Base-by-base conservation (phyloP, 2,329 filamentous ascomycete genomes). In the Ophiostoma himal-ulmi region DNA sequence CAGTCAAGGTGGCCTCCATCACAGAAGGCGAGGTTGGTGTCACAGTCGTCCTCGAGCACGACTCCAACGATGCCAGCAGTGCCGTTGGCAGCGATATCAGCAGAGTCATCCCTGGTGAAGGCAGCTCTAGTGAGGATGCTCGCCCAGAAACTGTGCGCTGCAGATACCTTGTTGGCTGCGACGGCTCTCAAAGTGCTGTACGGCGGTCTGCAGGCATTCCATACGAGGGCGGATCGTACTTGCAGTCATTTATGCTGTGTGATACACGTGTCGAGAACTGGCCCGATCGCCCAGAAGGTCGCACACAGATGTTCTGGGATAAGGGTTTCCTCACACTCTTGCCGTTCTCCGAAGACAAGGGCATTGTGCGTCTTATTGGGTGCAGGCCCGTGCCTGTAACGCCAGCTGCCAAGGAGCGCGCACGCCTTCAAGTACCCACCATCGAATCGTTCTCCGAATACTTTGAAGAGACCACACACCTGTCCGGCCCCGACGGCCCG, bases 131-230 rank as follows among this genome's bases (percentile, higher is more conserved):
- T 17, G 64, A 41, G n/a, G 30, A 39, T 11, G 39, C 34, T 13
- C 65, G 39, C 3, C 3, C 22, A 20, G 60, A 60, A 34, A 70
- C 68, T 7, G 44, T 82, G 69, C 75, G 76, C 72, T 75, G 78
- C 72, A 74, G 76, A 11, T 84, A 82, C 70, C 77, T 84, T 14
- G 79, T 82, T 44, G 83, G 83, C 30, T 84, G 82, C 69, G 83
- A 85, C 69, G 83, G 83, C 26, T 79, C 81, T 0, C 82, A 82
- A 73, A 82, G 80, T 36, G 72, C 75, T 3, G 82, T 84, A 11
- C 79, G 83, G 22, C 79, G 78, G 69, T 72, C 75, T 0, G 78
- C 80, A 30, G 73, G 70, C 57, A 76, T 83, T 64, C 76, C 77
- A 4, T 84, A 81, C 70, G 77, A 81, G 20, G 83, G 83, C 2